A percentile compares a stretch with the other conserved stretches of the same genome.
phyloP scores from a whole-genome alignment of 2,329 filamentous ascomycete genomes.

The Penicillium sp. region DNA sequence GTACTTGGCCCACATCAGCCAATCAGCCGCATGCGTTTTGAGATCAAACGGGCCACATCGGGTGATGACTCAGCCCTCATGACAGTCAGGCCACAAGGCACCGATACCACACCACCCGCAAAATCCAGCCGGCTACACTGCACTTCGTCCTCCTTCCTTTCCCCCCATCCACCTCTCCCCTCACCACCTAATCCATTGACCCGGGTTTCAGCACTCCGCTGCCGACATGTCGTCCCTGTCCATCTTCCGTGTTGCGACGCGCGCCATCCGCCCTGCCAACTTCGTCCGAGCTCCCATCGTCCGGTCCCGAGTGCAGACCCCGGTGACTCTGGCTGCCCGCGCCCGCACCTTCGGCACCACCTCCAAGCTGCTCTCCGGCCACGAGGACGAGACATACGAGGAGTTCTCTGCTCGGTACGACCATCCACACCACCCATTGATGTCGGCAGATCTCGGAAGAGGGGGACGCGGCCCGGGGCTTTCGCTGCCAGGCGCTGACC shows the following conservation, averaged over 20 bases:
- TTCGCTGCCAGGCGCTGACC: conserved; percentile 11
- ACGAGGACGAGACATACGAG: conserved; percentile 96
- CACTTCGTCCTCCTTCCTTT: conserved; percentile 26
- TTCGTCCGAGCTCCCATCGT: conserved; percentile 62
- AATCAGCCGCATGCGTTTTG: conserved; percentile 24
- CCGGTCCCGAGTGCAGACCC: conserved; percentile 55
- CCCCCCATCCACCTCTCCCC: conserved; percentile 22
- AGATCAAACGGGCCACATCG: conserved; percentile 24
- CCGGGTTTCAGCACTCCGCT: conserved; percentile 20
- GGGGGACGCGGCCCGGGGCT: conserved; percentile 8
- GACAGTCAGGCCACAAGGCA: conserved; percentile 19
- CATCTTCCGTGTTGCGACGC: conserved; percentile 67
- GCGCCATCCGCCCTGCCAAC: conserved; percentile 55
- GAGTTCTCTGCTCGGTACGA: conserved; percentile 94
- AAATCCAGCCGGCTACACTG: conserved; percentile 29
- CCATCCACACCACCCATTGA: conserved; percentile 25
- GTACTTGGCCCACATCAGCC: conserved; percentile 12
- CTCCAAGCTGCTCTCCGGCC: conserved; percentile 57
- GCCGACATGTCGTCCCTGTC: conserved; percentile 60
- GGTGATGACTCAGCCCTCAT: conserved; percentile 20
- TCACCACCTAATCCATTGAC: conserved; percentile 22
- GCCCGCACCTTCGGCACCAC: conserved; percentile 60
- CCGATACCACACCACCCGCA: conserved; percentile 35
- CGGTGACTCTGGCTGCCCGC: conserved; percentile 50
- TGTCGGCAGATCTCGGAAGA: conserved; percentile 8